Conservation (phyloP, 169 alveolate species). For the Theileria equi region DNA sequence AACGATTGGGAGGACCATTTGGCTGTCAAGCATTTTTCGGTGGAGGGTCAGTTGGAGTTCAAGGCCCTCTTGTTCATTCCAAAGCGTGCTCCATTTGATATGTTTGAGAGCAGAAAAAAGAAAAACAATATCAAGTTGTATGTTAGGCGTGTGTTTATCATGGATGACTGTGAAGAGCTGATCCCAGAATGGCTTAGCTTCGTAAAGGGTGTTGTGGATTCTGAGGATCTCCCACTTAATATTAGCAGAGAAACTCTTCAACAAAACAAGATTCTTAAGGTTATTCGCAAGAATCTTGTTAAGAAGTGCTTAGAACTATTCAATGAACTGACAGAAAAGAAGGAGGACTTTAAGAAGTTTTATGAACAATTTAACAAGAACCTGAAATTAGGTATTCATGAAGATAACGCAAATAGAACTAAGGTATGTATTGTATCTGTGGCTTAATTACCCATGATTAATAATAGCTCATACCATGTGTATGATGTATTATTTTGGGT, state of each 20-base stretch:
- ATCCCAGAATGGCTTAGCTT: conserved; percentile 99
- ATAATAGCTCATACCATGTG: no score
- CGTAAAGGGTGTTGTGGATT: conserved; percentile 99
- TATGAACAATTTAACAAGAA: conserved; percentile 99
- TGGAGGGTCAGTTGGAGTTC: conserved; percentile 98
- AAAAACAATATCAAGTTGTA: conserved; percentile 97
- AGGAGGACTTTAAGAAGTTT: conserved; percentile 98
- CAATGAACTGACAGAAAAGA: conserved; percentile 96
- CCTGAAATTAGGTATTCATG: conserved; percentile 98
- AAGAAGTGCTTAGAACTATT: conserved; percentile 98
- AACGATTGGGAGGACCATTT: conserved; percentile 99
- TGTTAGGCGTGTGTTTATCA: conserved; percentile 99
- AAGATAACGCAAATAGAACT: conserved; percentile 94
- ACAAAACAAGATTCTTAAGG: conserved; percentile 98
- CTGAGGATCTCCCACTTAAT: conserved; percentile 99
- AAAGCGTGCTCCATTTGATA: conserved; percentile 99
- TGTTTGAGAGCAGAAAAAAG: conserved; percentile 98
- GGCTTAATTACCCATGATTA: no score
- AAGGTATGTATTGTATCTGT: conserved; percentile 79
- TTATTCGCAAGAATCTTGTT: conserved; percentile 95
- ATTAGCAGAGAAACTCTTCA: conserved; percentile 97
- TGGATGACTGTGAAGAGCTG: conserved; percentile 99
- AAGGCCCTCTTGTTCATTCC: conserved; percentile 98
- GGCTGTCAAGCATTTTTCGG: conserved; percentile 97
- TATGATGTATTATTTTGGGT: no score